Evolutionary conservation across 495 filamentous ascomycete species (phyloP), one percentile per base, ranked within the genome.

Genomic region (Sphaerosporella brunnea): DNA sequence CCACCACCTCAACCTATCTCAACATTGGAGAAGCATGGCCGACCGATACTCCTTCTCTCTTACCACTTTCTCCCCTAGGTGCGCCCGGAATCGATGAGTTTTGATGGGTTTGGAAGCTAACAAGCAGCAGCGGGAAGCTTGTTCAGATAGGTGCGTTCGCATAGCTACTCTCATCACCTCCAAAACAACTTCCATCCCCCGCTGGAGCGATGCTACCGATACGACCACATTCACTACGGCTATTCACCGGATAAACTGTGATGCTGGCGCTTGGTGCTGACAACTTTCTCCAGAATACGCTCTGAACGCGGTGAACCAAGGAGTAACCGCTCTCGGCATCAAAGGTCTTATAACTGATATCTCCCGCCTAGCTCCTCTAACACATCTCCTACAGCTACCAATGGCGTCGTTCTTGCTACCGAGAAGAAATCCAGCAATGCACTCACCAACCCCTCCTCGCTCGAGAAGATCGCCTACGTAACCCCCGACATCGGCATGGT

Each of bases 401-500:
- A 96, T 66, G 90, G 90, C 61, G 92, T 99, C 67, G 92, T 99
- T 53, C 83, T 99, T 52, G 90, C 90, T 36, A 99, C 90, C 45
- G 90, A 99, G 66, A 96, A 99, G 77, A 99, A 99, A 68, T 95
- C 88, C 36, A 92, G 85, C 16, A 94, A 88, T 16, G 84, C 92
- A 39, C 82, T 99, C 60, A 88, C 88, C 71, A 90, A 99, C 65
- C 78, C 88, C 47, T 75, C 79, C 47, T 96, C 92, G 19, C 79
- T 93, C 59, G 90, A 88, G 62, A 99, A 99, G 71, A 83, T 99
- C 72, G 90, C 82, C 64, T 75, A 90, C 58, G 83, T 99, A 69
- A 96, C 92, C 35, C 90, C 90, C 51, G 85, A 99, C 73, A 95
- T 96, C 68, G 92, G 92, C 64, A 96, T 95, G 92, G 92, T 99